Percentiles rank a stretch among this genome's conserved stretches.
These are phyloP conservation scores for Taphrina sp. DNA, from an alignment of 1,139 yeast species.

Conservation along the genomic window DNA sequence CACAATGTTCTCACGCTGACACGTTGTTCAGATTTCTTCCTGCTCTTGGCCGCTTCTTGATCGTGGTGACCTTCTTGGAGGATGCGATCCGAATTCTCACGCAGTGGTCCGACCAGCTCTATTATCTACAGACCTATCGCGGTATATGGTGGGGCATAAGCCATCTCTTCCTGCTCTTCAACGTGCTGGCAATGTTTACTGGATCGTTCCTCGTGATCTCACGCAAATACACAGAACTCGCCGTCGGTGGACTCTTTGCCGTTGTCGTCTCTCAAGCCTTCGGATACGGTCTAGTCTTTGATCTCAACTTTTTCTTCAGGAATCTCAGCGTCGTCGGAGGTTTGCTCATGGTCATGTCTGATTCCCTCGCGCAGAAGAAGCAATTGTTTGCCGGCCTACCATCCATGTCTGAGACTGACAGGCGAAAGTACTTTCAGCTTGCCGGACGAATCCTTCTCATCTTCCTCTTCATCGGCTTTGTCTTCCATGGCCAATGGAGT, in stretches of 20 bases:
- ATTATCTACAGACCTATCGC: slow-evolving; percentile 76
- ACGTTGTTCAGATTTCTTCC: slow-evolving; percentile 51
- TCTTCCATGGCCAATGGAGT: slow-evolving; percentile 74
- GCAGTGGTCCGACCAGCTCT: slow-evolving; percentile 91
- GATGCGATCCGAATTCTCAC: slow-evolving; percentile 79
- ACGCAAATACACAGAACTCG: slow-evolving; percentile 67
- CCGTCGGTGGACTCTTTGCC: slow-evolving; percentile 66
- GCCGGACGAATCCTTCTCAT: slow-evolving; percentile 88
- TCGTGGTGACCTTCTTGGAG: slow-evolving; percentile 91
- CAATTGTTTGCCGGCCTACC: slow-evolving; percentile 80
- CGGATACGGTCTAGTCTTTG: slow-evolving; percentile 83
- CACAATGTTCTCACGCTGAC: too few relatives aligned
- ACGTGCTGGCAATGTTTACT: slow-evolving; percentile 66
- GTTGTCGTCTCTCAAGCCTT: slow-evolving; percentile 84
- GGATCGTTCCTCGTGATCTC: slow-evolving; percentile 73
- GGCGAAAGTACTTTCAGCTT: slow-evolving; percentile 77
- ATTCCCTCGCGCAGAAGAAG: slow-evolving; percentile 56
- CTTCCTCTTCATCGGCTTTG: slow-evolving; percentile 80
- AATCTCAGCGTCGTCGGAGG: slow-evolving; percentile 93
- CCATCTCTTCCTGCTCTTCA: slow-evolving; percentile 61
- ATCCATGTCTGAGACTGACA: slow-evolving; percentile 68
- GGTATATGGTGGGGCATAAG: slow-evolving; percentile 77
- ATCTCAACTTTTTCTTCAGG: slow-evolving; percentile 58
- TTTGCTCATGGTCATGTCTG: slow-evolving; percentile 80
- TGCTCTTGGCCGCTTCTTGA: slow-evolving; percentile 79